phyloP scores from a whole-genome alignment of 2,329 filamentous ascomycete genomes.

The Trichoderma guizhouense region DNA sequence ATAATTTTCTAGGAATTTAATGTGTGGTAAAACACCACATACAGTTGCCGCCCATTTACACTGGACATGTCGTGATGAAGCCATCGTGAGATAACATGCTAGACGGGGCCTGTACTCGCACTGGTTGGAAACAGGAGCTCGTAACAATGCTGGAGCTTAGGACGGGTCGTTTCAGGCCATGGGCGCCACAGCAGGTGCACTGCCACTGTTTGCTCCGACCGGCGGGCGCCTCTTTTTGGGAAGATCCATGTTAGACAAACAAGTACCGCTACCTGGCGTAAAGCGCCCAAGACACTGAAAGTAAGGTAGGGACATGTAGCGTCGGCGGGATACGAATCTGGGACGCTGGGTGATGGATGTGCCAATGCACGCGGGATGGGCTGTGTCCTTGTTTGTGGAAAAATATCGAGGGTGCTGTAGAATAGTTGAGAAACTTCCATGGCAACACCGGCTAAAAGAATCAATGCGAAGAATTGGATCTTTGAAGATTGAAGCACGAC shows the following conservation, averaged over 20 bases:
- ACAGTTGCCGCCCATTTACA: neutral
- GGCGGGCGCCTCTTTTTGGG: neutral
- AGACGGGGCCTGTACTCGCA: neutral
- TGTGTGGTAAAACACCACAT: neutral
- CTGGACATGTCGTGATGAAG: neutral
- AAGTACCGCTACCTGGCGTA: neutral
- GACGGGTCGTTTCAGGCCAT: conserved; percentile 16
- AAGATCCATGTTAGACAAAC: neutral
- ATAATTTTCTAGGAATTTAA: neutral
- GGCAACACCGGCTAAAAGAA: neutral
- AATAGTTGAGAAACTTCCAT: neutral
- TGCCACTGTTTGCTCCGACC: conserved; percentile 11
- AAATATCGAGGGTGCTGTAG: neutral
- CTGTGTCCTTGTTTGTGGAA: neutral
- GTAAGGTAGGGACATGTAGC: neutral
- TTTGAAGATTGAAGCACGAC: neutral
- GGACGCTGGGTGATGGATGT: neutral
- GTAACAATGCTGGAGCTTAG: neutral
- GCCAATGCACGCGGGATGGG: neutral
- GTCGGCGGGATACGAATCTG: neutral
- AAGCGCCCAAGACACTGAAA: neutral
- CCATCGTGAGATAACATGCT: neutral
- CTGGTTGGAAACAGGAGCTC: neutral
- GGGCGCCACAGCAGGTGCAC: conserved; percentile 10
- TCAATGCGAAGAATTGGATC: neutral